A percentile compares a stretch with the other conserved stretches of the same genome.
phyloP scores from a whole-genome alignment of 2,329 filamentous ascomycete genomes.

The Fusarium kyushuense region DNA sequence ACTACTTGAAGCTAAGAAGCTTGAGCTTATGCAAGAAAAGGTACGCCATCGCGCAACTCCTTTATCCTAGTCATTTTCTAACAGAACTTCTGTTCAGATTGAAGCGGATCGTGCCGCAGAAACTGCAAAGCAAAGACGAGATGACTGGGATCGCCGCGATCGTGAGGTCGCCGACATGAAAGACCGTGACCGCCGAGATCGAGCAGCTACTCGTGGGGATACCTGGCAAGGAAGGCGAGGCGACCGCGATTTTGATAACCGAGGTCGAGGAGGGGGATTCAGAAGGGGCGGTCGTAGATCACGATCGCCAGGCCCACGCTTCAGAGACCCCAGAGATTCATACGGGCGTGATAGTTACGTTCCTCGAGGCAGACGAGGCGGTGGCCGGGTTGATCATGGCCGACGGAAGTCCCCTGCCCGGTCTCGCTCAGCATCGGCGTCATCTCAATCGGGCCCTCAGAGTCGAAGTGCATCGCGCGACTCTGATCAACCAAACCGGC shows the following conservation, averaged over 20 bases:
- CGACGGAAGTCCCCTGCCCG: slow-evolving; percentile 45
- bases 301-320: slow-evolving; percentile 61
- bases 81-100: slow-evolving; percentile 63
- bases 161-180: slow-evolving; percentile 76
- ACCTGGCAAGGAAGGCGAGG: slow-evolving; percentile 66
- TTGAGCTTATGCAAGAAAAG: slow-evolving; percentile 95
- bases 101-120: slow-evolving; percentile 86
- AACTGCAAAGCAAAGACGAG: slow-evolving; percentile 76
- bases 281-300: slow-evolving; percentile 61
- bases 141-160: slow-evolving; percentile 78
- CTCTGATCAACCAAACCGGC: slow-evolving; percentile 51
- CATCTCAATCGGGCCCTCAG: slow-evolving; percentile 53
- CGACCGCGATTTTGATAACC: slow-evolving; percentile 61
- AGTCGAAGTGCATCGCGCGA: slow-evolving; percentile 50
- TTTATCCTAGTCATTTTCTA: slow-evolving; percentile 11
- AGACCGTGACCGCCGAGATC: slow-evolving; percentile 70
- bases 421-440: slow-evolving; percentile 53
- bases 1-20: slow-evolving; percentile 94
- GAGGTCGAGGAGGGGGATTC: slow-evolving; percentile 57
- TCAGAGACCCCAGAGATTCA: slow-evolving; percentile 58
- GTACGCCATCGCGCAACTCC: slow-evolving; percentile 58
- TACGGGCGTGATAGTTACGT: slow-evolving; percentile 66
- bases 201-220: slow-evolving; percentile 65
- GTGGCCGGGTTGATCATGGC: slow-evolving; percentile 58
- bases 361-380: slow-evolving; percentile 60